These are phyloP conservation scores for Trichoderma asperelloides DNA, from an alignment of 495 filamentous ascomycete species.

Conservation along the genomic window DNA sequence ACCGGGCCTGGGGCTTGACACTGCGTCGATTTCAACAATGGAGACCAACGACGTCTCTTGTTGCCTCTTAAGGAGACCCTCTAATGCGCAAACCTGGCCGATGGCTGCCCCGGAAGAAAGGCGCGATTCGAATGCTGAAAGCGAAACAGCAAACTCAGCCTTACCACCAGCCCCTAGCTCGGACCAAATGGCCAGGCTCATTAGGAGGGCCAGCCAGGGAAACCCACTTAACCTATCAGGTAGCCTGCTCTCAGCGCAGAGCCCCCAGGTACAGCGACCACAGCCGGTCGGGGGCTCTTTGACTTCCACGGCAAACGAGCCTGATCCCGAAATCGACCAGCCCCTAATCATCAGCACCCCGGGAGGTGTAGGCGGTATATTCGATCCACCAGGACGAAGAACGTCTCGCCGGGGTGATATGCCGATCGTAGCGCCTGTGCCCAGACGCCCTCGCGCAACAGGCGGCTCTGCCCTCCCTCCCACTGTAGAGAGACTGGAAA, in stretches of 20 bases:
- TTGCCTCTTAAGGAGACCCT: constrained; percentile 20
- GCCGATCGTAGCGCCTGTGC: constrained; percentile 33
- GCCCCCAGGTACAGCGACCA: neutral
- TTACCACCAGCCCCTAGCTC: constrained; percentile 23
- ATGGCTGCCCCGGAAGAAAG: constrained; percentile 16
- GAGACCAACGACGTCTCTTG: neutral
- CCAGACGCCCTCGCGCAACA: constrained; percentile 32
- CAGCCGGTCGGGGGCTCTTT: neutral
- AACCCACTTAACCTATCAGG: constrained; percentile 5
- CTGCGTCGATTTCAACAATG: neutral
- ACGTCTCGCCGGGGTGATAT: constrained; percentile 21
- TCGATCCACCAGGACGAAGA: constrained; percentile 27
- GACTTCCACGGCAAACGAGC: neutral
- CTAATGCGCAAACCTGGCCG: constrained; percentile 38
- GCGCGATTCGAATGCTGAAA: constrained; percentile 25
- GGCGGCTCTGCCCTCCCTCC: constrained; percentile 34
- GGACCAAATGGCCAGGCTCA: constrained; percentile 22
- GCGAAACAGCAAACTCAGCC: constrained; percentile 18
- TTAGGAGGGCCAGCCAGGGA: constrained; percentile 15
- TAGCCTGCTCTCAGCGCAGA: neutral
- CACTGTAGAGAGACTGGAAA: constrained; percentile 37
- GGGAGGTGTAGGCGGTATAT: constrained; percentile 34
- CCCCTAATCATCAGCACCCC: constrained; percentile 43
- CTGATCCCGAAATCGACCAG: constrained; percentile 18
- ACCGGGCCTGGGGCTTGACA: neutral